Percentiles rank a stretch among this genome's conserved stretches.
These are phyloP conservation scores for Fusarium robinianum DNA, from an alignment of 2,329 filamentous ascomycete species.

Conservation along the genomic window DNA sequence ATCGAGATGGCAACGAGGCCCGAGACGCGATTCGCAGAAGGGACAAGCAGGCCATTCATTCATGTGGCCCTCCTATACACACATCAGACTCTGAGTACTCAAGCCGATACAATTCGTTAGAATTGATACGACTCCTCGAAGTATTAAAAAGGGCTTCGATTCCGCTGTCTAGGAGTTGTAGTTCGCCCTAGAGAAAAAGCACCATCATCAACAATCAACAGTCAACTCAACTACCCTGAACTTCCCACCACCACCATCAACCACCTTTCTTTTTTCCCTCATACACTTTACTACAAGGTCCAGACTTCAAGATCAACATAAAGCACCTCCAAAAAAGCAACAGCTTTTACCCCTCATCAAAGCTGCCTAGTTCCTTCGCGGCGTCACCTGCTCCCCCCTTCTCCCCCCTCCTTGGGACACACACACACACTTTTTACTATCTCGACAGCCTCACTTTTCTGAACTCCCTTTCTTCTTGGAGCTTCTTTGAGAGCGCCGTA, in stretches of 20 bases:
- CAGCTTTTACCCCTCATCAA: constrained; percentile 5
- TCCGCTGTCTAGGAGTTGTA: constrained; percentile 4
- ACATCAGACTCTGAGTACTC: no score
- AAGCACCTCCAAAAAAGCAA: no score
- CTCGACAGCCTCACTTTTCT: constrained; percentile 30
- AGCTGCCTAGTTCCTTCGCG: not conserved
- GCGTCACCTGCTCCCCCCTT: constrained; percentile 8
- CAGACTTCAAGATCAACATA: no score
- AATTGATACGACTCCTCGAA: not conserved
- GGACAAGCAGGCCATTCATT: no score
- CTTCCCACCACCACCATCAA: constrained; percentile 2
- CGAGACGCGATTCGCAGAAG: no score
- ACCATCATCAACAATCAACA: constrained; percentile 3
- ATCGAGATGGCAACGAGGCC: no score
- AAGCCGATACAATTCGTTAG: constrained; percentile 4
- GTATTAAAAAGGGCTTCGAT: constrained; percentile 22
- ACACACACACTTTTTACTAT: constrained; percentile 18
- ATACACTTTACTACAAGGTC: no score
- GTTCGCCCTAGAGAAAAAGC: not conserved
- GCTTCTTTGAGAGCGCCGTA: constrained; percentile 3
- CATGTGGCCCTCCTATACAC: no score
- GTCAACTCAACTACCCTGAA: no score
- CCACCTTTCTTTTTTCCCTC: not conserved
- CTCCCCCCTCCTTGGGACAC: constrained; percentile 22
- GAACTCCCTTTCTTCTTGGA: no score